These are phyloP conservation scores for Amanita thiersii DNA, from an alignment of 768 basidiomycete genomes.

Conservation along the genomic window DNA sequence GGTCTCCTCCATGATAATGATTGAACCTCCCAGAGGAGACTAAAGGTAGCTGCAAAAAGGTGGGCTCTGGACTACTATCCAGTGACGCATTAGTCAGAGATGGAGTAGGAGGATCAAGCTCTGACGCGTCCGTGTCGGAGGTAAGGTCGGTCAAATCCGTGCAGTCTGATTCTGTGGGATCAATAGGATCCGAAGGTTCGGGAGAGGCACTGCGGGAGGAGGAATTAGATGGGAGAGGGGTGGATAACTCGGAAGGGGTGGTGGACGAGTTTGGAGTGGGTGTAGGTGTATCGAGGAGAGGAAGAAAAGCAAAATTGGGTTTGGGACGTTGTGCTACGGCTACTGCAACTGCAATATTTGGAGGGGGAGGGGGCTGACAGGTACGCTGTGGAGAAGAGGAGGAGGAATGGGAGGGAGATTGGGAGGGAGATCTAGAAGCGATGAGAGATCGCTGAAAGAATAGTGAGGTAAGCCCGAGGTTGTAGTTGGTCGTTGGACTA, in stretches of 20 bases:
- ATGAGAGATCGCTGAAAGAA: conserved; percentile 8
- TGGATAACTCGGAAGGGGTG: conserved; percentile 12
- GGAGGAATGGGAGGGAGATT: not conserved
- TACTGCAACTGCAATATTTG: not conserved
- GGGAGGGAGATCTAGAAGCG: conserved; percentile 1
- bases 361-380: not conserved
- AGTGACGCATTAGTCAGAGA: conserved; percentile 28
- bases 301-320: conserved; percentile 17
- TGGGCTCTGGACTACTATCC: conserved; percentile 26
- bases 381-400: not conserved
- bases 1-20: conserved; percentile 2
- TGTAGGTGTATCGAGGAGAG: conserved; percentile 26
- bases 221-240: conserved; percentile 13
- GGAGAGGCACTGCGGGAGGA: conserved; percentile 15
- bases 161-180: too few species aligned
- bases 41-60: conserved; percentile 21
- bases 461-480: conserved; percentile 9
- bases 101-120: conserved; percentile 26
- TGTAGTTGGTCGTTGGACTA: conserved; percentile 11
- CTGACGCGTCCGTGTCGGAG: conserved; percentile 22
- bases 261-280: too few species aligned
- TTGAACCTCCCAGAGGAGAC: conserved; percentile 1
- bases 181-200: conserved; percentile 6
- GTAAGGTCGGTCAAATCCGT: too few species aligned
- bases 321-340: conserved; percentile 9